Percentiles rank a stretch among this genome's conserved stretches.
Evolutionary conservation across 2,329 filamentous ascomycete species (phyloP).

Genomic region (Setomelanomma holmii): DNA sequence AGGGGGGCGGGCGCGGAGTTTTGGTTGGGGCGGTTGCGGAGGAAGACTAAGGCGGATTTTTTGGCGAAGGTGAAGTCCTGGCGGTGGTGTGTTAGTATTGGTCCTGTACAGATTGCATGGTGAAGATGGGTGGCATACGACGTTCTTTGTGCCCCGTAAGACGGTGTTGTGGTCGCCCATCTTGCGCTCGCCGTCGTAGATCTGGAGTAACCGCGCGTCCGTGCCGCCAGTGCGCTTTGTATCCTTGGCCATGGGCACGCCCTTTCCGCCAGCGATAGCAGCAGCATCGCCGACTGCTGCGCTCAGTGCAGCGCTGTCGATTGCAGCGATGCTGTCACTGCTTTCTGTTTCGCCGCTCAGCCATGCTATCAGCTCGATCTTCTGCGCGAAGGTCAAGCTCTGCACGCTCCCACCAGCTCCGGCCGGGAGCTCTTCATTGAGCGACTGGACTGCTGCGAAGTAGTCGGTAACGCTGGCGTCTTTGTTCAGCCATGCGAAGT

Average conservation of each 20-base stretch:
- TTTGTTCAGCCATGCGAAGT: constrained; percentile 94
- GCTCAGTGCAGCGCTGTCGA: constrained; percentile 67
- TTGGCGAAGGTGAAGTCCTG: constrained; percentile 95
- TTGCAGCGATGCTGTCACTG: constrained; percentile 88
- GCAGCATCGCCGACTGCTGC: constrained; percentile 59
- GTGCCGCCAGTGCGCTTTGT: constrained; percentile 43
- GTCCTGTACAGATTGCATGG: constrained; percentile 7
- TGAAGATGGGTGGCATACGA: constrained; percentile 61
- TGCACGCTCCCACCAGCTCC: constrained; percentile 74
- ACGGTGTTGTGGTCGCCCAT: constrained; percentile 93
- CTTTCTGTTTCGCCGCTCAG: constrained; percentile 81
- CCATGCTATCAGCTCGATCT: constrained; percentile 91
- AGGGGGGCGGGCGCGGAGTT: constrained; percentile 44
- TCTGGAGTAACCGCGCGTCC: constrained; percentile 83
- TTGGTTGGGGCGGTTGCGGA: constrained; percentile 60
- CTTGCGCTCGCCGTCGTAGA: constrained; percentile 88
- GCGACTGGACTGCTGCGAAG: constrained; percentile 78
- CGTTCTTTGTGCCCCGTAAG: constrained; percentile 85
- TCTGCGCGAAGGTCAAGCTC: constrained; percentile 90
- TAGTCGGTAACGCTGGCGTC: constrained; percentile 91
- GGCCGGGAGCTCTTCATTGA: constrained; percentile 77
- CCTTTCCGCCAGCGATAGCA: constrained; percentile 58
- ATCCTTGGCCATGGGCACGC: constrained; percentile 49
- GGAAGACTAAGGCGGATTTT: constrained; percentile 80
- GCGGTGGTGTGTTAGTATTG: constrained; percentile 14